Percentiles rank a stretch among this genome's conserved stretches.
phyloP scores from a whole-genome alignment of 1,284 basidiomycete genomes.

The Sporisorium graminicola region DNA sequence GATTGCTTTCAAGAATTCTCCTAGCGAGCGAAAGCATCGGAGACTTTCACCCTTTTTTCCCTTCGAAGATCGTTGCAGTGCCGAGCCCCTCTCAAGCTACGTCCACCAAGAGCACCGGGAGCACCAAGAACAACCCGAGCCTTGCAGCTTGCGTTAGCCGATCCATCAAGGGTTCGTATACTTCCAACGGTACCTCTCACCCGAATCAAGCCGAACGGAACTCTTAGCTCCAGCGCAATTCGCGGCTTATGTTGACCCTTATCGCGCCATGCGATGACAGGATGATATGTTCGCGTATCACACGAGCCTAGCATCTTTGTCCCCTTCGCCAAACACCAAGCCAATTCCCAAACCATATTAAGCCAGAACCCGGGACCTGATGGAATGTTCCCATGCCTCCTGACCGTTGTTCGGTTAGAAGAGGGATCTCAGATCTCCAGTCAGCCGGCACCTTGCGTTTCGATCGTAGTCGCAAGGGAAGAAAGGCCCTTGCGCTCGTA shows the following conservation, averaged over 20 bases:
- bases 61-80: not conserved
- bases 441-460: not conserved
- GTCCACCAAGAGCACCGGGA: not conserved
- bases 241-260: not conserved
- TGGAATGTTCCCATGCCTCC: conserved; percentile 3
- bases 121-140: not conserved
- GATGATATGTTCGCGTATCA: not conserved
- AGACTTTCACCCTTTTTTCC: conserved; percentile 5
- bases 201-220: not conserved
- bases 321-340: not conserved
- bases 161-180: not conserved
- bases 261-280: not conserved
- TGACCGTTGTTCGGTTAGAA: not conserved
- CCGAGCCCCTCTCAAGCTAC: not conserved
- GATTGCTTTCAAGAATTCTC: conserved; percentile 9
- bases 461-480: not conserved
- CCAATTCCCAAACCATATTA: not conserved
- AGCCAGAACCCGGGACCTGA: not conserved
- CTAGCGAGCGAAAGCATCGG: conserved; percentile 23
- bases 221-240: no score
- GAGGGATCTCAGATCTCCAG: not conserved
- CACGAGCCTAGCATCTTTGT: not conserved
- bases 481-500: not conserved
- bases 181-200: not conserved
- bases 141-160: not conserved